These are phyloP conservation scores for Dipodascus albidus DNA, from an alignment of 805 yeast species.

Conservation along the genomic window DNA sequence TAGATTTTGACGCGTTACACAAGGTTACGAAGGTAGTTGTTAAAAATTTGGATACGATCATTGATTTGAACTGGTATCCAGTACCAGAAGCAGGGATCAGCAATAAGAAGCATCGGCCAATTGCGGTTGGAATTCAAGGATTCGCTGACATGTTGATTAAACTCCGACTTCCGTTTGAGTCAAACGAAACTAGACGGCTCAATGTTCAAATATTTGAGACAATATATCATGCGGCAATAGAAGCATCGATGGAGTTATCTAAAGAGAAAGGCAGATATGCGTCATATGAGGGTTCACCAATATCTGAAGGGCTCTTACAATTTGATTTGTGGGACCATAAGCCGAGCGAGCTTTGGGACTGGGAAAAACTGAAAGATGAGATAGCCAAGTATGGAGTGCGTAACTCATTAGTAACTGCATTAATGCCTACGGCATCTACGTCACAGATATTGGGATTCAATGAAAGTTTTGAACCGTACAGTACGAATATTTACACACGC, in stretches of 20 bases:
- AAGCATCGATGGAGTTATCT: constrained; percentile 78
- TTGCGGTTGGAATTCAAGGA: constrained; percentile 95
- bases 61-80: constrained; percentile 81
- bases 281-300: constrained; percentile 76
- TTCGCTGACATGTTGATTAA: constrained; percentile 79
- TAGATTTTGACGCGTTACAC: constrained; percentile 68
- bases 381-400: constrained; percentile 60
- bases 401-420: constrained; percentile 68
- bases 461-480: constrained; percentile 93
- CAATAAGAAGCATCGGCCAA: constrained; percentile 80
- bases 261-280: constrained; percentile 54
- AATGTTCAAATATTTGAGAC: constrained; percentile 89
- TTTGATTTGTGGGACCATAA: constrained; percentile 76
- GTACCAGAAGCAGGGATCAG: constrained; percentile 63
- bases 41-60: constrained; percentile 67
- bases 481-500: constrained; percentile 84
- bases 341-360: constrained; percentile 78
- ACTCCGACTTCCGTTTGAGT: constrained; percentile 77
- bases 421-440: constrained; percentile 99
- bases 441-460: constrained; percentile 89
- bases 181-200: constrained; percentile 59
- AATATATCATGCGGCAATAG: constrained; percentile 86
- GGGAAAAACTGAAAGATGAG: constrained; percentile 58
- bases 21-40: constrained; percentile 65
- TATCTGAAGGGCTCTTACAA: constrained; percentile 74